These are phyloP conservation scores for Melanogaster broomeanus DNA, from an alignment of 768 basidiomycete genomes.

Conservation along the genomic window DNA sequence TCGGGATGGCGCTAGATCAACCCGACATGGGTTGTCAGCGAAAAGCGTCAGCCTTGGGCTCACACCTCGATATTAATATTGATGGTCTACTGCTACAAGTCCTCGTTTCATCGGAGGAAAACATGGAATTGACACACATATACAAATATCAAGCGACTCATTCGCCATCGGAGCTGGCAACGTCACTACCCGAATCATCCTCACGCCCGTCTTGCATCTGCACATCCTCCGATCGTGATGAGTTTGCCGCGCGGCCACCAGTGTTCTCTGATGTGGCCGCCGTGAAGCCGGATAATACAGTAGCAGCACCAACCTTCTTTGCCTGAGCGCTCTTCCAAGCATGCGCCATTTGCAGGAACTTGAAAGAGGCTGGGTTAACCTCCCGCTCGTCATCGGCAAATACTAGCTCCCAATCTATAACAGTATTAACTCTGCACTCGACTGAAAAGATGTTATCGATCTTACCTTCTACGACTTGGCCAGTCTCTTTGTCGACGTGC, in stretches of 20 bases:
- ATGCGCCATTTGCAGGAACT: slow-evolving; percentile 94
- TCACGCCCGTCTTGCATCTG: slow-evolving; percentile 20
- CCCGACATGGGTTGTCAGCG: too few relatives aligned
- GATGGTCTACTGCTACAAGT: too few relatives aligned
- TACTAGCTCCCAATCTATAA: slow-evolving; percentile 87
- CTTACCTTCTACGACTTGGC: slow-evolving; percentile 84
- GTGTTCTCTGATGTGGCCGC: slow-evolving; percentile 33
- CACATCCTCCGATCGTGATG: slow-evolving; percentile 22
- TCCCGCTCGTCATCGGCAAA: slow-evolving; percentile 97
- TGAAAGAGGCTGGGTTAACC: slow-evolving; percentile 90
- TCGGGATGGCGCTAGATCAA: too few relatives aligned
- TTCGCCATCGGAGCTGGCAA: slow-evolving; percentile 55
- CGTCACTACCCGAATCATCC: slow-evolving; percentile 47
- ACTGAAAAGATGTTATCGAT: slow-evolving; percentile 4
- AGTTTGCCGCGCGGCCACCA: slow-evolving; percentile 3
- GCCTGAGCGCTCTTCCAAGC: slow-evolving; percentile 74
- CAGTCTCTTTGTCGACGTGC: slow-evolving; percentile 81
- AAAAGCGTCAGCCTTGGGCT: too few relatives aligned
- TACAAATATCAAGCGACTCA: slow-evolving; percentile 8
- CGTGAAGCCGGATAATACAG: slow-evolving; percentile 49
- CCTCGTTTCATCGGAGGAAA: too few relatives aligned
- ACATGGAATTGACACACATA: neutral
- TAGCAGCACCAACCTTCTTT: slow-evolving; percentile 37
- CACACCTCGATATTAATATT: too few relatives aligned
- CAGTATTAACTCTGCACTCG: neutral